phyloP scores from a whole-genome alignment of 2,329 filamentous ascomycete genomes.

The Epichloe gansuensis region DNA sequence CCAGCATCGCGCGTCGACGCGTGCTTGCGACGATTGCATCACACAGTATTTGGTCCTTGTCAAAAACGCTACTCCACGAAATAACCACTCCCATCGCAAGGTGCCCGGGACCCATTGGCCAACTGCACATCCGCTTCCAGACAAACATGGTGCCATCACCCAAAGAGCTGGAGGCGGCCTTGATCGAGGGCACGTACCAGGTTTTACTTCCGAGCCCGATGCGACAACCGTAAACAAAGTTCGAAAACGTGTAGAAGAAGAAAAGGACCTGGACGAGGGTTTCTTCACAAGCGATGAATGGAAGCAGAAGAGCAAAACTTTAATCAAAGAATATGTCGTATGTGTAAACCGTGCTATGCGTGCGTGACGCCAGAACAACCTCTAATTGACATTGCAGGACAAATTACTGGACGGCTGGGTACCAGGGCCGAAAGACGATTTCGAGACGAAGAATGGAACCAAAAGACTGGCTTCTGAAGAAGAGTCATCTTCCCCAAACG shows the following conservation, averaged over 20 bases:
- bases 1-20: neutral
- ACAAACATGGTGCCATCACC: conserved; percentile 21
- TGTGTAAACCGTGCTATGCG: conserved; percentile 14
- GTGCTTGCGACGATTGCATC: neutral
- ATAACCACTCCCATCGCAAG: too few species aligned
- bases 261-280: conserved; percentile 34
- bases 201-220: conserved; percentile 31
- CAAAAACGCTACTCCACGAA: neutral
- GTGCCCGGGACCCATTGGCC: neutral
- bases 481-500: conserved; percentile 16
- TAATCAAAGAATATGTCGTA: conserved; percentile 46
- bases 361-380: neutral
- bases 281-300: conserved; percentile 39
- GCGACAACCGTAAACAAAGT: conserved; percentile 44
- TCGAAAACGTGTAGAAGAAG: conserved; percentile 38
- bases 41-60: neutral
- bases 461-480: conserved; percentile 24
- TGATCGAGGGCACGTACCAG: conserved; percentile 33
- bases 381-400: conserved; percentile 14
- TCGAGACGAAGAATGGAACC: conserved; percentile 14
- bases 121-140: neutral
- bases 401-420: conserved; percentile 26
- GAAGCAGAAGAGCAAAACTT: conserved; percentile 45
- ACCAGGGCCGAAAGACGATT: conserved; percentile 17
- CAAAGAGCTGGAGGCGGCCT: conserved; percentile 31